Base-by-base conservation (phyloP, 306 rosid species). In the Cucurbita pepo region DNA sequence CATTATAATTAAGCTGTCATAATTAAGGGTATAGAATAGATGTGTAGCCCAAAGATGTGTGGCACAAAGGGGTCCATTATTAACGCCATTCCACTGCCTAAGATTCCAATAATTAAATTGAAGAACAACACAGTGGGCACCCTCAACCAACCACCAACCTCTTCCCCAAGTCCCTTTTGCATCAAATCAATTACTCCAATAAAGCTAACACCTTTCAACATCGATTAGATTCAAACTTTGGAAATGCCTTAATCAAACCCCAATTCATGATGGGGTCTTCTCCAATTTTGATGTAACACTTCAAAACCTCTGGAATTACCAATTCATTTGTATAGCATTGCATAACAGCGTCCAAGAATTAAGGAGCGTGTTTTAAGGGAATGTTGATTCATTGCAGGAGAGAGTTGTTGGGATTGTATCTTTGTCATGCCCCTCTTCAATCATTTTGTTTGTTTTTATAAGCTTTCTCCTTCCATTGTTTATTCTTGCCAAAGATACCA, bases 1-100 rank as follows among this genome's bases (percentile, higher is more conserved):
- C 73, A 48, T 69, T 69, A 69, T 69, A 69, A 69, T 69, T 45
- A 69, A 66, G 40, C 55, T 3, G 55, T 50, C 47, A 48, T 69
- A 69, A 69, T 69, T 69, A 69, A 69, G 57, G 47, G 50, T 14
- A 66, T 48, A 48, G 73, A 25, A 69, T 69, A 25, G 73, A 69
- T 69, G 56, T 48, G 57, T 69, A 69, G 73, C 56, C 73, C 56
- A 48, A 69, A 69, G 40, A 69, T 69, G 73, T 25, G 25, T 25
- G 2, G 25, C 25, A 48, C 57, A 48, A 48, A 30, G 37, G n/a
- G 73, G 57, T 69, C 73, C 73, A 69, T 66, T 66, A 44, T 69
- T 57, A 69, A 48, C 48, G 67, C 63, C 15, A 56, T 56, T 3
- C 9, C 10, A 6, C 6, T 18, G 7, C 37, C 76, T 53, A 88